Evolutionary conservation across 208 protist species (phyloP).

Genomic region (Kentomonas sorsogonicus): DNA sequence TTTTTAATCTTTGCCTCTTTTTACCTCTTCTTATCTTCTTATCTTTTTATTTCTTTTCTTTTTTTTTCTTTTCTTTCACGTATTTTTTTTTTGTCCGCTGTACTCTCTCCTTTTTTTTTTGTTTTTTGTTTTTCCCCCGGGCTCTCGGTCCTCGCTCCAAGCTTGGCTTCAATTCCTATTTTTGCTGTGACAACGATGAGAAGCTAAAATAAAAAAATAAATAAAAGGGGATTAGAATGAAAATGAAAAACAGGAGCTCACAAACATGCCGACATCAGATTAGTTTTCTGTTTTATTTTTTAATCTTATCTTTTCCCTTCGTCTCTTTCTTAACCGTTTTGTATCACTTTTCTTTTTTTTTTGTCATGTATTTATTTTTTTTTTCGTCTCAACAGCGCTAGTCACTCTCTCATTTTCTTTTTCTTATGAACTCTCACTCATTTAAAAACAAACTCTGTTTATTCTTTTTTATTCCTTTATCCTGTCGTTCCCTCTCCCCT

Average conservation of each 20-base stretch:
- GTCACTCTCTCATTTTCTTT: no score
- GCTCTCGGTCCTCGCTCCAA: no score
- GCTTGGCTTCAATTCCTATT: no score
- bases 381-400: background rate
- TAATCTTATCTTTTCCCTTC: background rate
- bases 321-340: no score
- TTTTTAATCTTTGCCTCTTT: background rate
- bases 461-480: conserved; percentile 3
- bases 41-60: conserved; percentile 5
- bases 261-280: no score
- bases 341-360: no score
- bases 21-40: background rate
- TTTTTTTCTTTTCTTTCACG: conserved; percentile 10
- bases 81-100: background rate
- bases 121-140: background rate
- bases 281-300: no score
- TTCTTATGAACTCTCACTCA: no score
- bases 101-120: background rate
- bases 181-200: background rate
- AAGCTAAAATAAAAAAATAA: no score
- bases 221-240: no score
- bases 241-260: no score
- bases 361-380: background rate
- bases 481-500: background rate
- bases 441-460: no score